phyloP scores from a whole-genome alignment of 805 yeast species.

The Lachancea sp. region DNA sequence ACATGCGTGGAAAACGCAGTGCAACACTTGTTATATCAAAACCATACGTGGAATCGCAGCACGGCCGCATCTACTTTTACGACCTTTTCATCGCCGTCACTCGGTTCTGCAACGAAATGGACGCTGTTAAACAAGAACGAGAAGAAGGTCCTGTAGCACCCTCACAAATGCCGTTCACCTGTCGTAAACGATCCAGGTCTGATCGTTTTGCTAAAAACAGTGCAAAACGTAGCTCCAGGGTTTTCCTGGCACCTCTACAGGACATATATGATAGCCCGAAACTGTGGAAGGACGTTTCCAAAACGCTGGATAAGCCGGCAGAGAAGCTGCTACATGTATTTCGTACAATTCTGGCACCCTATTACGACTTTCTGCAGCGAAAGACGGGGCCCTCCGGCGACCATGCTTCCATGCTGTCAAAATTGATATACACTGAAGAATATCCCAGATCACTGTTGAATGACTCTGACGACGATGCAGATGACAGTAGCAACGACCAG shows the following conservation, averaged over 20 bases:
- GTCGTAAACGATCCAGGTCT: constrained; percentile 4
- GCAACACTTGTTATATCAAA: not conserved
- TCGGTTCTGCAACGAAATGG: constrained; percentile 14
- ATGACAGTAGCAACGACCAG: constrained; percentile 5
- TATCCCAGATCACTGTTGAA: constrained; percentile 32
- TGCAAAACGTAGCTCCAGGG: constrained; percentile 10
- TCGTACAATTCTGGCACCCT: constrained; percentile 22
- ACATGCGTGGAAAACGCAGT: constrained; percentile 37
- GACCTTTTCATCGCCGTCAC: constrained; percentile 36
- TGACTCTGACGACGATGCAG: constrained; percentile 13
- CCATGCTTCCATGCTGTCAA: constrained; percentile 17
- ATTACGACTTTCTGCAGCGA: constrained; percentile 30
- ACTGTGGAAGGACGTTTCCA: constrained; percentile 27
- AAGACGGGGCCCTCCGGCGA: constrained; percentile 6
- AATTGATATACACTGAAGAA: constrained; percentile 20
- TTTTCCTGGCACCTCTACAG: not conserved
- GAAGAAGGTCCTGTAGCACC: not conserved
- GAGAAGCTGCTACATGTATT: constrained; percentile 20
- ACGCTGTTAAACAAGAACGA: too few species aligned
- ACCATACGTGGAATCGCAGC: constrained; percentile 3
- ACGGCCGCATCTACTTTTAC: constrained; percentile 27
- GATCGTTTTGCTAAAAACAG: constrained; percentile 3
- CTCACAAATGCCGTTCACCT: not conserved
- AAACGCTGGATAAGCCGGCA: constrained; percentile 11
- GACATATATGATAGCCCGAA: constrained; percentile 12